Percentiles rank a stretch among this genome's conserved stretches.
Evolutionary conservation across 345 rosid genomes (phyloP).

Genomic region (Schrenkiella parvula): DNA sequence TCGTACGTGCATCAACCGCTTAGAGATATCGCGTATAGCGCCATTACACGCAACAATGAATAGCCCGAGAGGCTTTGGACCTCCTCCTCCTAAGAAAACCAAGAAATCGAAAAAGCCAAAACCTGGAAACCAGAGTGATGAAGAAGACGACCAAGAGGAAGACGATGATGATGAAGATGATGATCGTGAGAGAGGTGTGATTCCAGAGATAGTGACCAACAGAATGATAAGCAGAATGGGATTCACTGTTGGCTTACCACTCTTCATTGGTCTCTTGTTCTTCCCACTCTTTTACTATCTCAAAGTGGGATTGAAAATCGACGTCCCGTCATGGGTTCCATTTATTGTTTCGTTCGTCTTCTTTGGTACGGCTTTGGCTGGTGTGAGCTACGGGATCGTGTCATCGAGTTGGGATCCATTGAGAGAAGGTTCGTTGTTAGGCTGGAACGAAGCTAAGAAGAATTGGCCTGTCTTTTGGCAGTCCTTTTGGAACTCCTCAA

Average conservation of each 20-base stretch:
- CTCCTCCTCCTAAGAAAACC: slow-evolving; percentile 51
- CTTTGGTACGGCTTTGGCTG: slow-evolving; percentile 78
- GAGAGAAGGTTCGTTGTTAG: slow-evolving; percentile 86
- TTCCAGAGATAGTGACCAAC: slow-evolving; percentile 91
- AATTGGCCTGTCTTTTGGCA: slow-evolving; percentile 98
- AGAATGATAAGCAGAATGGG: slow-evolving; percentile 89
- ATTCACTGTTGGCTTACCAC: slow-evolving; percentile 68
- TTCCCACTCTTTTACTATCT: slow-evolving; percentile 85
- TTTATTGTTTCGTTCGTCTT: slow-evolving; percentile 75
- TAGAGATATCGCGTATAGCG: slow-evolving; percentile 15
- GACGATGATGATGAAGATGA: slow-evolving; percentile 38
- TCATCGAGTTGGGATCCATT: slow-evolving; percentile 96
- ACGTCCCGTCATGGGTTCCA: slow-evolving; percentile 88
- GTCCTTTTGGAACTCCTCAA: slow-evolving; percentile 67
- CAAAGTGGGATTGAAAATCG: slow-evolving; percentile 70
- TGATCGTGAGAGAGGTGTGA: slow-evolving; percentile 48
- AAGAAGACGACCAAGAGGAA: slow-evolving; percentile 24
- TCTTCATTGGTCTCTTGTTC: slow-evolving; percentile 68
- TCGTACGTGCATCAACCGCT: slow-evolving; percentile 22
- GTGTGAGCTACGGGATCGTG: slow-evolving; percentile 89
- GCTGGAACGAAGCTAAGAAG: slow-evolving; percentile 92
- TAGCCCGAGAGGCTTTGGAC: slow-evolving; percentile 77
- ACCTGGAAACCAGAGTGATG: slow-evolving; percentile 29
- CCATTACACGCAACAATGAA: slow-evolving; percentile 54
- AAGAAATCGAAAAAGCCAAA: slow-evolving; percentile 44